Evolutionary conservation across 805 yeast genomes (phyloP), one percentile per base, ranked within the genome.

Genomic region (Blastobotrys peoriensis): DNA sequence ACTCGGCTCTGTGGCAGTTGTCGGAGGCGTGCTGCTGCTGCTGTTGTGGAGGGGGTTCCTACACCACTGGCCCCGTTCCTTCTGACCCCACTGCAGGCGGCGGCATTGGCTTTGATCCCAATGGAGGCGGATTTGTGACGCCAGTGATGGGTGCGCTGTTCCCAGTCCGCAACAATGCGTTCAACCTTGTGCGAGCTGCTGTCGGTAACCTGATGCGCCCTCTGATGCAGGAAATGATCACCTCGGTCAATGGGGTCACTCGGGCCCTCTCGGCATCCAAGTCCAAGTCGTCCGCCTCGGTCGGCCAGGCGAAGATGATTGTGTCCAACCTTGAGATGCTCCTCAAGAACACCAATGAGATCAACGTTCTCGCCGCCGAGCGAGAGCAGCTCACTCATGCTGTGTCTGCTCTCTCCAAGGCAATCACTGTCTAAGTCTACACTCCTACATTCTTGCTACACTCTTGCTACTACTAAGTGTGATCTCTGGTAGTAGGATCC

Each of bases 1-100:
- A 45, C 46, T 21, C 39, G 21, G 46, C 49, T 27, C 21, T 44
- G 25, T 44, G 40, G 43, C 43, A 44, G 19, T 37, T 44, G 23
- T 44, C 47, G 30, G 43, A 44, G 36, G 47, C 47, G 4, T 44
- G 47, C 34, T 39, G 10, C 23, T 3, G 13, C 23, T 28, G 30
- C 41, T 43, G 18, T 13, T 25, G 10, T 25, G 30, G 30, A 8
- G 30, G 30, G 8, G 30, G 30, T 25, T 8, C 10, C 30, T 25
- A 25, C 30, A 25, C 30, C 30, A 25, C 30, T 25, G 30, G 30
- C 8, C 30, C 30, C 8, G 13, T 25, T 25, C 30, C 30, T 25
- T 8, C 8, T 13, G 30, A 25, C 30, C 30, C 30, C 13, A 25
- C 10, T 25, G n/a, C n/a, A n/a, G n/a, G n/a, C n/a, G n/a, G n/a